Percentiles rank a stretch among this genome's conserved stretches.
These are phyloP conservation scores for Tetrahymena elliotti DNA, from an alignment of 73 alveolate species.

Conservation along the genomic window DNA sequence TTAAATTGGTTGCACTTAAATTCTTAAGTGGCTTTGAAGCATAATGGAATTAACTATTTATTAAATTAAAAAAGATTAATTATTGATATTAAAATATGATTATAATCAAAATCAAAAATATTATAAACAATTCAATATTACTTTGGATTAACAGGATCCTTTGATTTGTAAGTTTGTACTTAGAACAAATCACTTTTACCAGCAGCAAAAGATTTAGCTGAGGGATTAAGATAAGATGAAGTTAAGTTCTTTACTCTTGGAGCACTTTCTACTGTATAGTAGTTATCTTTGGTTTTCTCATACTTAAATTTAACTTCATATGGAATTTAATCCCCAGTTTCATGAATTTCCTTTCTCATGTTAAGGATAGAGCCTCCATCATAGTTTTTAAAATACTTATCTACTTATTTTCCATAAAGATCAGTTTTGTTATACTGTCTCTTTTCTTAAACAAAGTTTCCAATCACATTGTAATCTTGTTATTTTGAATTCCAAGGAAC, in stretches of 20 bases:
- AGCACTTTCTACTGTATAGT: not conserved
- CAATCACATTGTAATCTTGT: not conserved
- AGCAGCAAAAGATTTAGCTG: not conserved
- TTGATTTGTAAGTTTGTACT: not conserved
- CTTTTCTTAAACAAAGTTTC: not conserved
- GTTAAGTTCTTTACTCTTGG: not conserved
- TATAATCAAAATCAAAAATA: too few species aligned
- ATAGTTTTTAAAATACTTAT: not conserved
- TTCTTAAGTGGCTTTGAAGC: not conserved
- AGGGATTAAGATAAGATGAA: not conserved
- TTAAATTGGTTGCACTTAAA: not conserved
- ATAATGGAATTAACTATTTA: not conserved
- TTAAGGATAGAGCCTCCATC: not conserved
- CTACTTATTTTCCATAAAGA: not conserved
- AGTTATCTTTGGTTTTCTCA: not conserved
- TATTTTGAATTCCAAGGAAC: not conserved
- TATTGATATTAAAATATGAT: too few species aligned
- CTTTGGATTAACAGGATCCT: not conserved
- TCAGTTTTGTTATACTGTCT: not conserved
- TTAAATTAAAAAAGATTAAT: too few species aligned
- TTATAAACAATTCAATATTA: not conserved
- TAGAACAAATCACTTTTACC: not conserved
- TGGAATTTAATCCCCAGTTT: not conserved
- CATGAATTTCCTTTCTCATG: not conserved
- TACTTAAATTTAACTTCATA: not conserved